Base-by-base conservation (phyloP, 2,329 filamentous ascomycete genomes). In the Cephalotrichum gorgonifer region DNA sequence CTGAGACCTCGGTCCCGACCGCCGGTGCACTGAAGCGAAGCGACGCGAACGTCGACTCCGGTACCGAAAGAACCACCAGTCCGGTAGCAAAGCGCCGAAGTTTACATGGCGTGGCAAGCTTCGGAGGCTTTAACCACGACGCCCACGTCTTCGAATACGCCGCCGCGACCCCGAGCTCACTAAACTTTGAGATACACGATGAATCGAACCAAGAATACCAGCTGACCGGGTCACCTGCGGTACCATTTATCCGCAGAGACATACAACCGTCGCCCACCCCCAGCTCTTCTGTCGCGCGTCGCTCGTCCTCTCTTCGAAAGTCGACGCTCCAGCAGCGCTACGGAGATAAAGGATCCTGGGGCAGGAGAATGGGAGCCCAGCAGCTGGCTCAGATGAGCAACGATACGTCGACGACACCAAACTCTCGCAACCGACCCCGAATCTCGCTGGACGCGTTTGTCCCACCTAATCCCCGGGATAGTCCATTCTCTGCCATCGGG, bases 61-160 rank as follows among this genome's bases (percentile, higher is more conserved):
- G 95, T 58, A 85, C 87, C 54, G 75, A 81, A 26, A 84, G 77
- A 57, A 74, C 86, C 50, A 86, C 86, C 56, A 96, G 87, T 60
- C 91, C 93, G 1, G 86, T 91, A 52, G 87, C 90, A 43, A 96
- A 96, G 72, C 79, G 93, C 55, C 81, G 93, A 59, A 96, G 90
- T 66, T 68, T 95, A 57, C 88, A 95, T 62, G 85, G 85, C 45
- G 77, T 82, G 41, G 73, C 83, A n/a, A 78, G 69, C 56, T 72
- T 83, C 53, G 74, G 74, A 43, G 64, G 71, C 25, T 56, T 49
- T 43, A 76, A 81, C 12, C 63, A 67, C 50, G 75, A 76, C 56
- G 85, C 88, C 60, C 88, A 81, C 62, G 81, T 95, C 30, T 95
- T 95, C 62, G 88, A 52, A 33, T 30, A 30, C 15, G 41, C 20